Base-by-base conservation (phyloP, 192 early-diverging fungal species). In the Nowakowskiella sp. region DNA sequence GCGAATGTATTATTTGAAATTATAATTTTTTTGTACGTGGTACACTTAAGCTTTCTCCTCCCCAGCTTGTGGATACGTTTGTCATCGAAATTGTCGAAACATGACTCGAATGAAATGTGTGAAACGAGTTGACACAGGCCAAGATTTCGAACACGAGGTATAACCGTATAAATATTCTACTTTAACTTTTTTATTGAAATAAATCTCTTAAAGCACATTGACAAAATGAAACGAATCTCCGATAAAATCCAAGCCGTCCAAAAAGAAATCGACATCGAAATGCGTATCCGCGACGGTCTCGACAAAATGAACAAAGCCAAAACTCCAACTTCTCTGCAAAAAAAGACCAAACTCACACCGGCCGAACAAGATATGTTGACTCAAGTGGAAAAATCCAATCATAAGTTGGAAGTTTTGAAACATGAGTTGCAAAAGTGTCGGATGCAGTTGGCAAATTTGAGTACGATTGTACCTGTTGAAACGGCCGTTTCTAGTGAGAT, bases 181-280 rank as follows among this genome's bases (percentile, higher is more conserved):
- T 7, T 13, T 10, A 8, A 23, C 1, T 24, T 16, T 7, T 31
- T 23, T 39, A 31, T 4, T 22, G 3, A 16, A 57, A 34, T 57
- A 13, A 1, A 36, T 6, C 13, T 23, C 39, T n/a, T 62, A 53
- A 31, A 44, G 19, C 57, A 56, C n/a, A 68, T 68, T 10, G 75
- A 78, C 7, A 60, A 60, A 30, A 53, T 62, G 16, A 53, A 45
- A 19, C 47, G 58, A 27, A 49, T 78, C 6, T 53, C 51, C 10
- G 71, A 78, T 32, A 78, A 78, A 58, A 62, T 78, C 24, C 44
- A 67, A 27, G 76, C 73, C 0, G 47, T 78, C 25, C 71, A 78
- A 51, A 46, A 58, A 25, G 76, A 78, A 47, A 42, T 78, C 6
- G 76, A 78, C 42, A 78, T 78, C 25, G 76, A 78, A 62, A 53